Base-by-base conservation (phyloP, 345 rosid genomes). In the Adansonia digitata region DNA sequence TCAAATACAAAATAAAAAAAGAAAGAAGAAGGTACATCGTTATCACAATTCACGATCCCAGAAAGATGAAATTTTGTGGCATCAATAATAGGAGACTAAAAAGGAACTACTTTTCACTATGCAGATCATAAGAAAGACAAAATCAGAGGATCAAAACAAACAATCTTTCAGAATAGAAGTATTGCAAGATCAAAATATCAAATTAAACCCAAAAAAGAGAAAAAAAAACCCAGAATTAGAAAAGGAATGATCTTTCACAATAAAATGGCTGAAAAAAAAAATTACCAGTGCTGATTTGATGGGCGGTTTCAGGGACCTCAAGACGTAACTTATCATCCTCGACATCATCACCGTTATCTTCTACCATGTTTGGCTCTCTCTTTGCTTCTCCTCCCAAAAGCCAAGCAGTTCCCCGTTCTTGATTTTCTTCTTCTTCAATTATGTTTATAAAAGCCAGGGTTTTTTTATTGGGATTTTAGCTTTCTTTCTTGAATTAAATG, bases 231-330 rank as follows among this genome's bases (percentile, higher is more conserved):
- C 48, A 18, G 18, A 27, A 68, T 15, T 27, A 3, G 8, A 24
- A 5, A 46, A 26, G 65, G 53, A 56, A 75, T 40, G 29, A 17
- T 46, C 56, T 68, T 67, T 42, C 17, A 40, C 69, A 39, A 39
- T 0, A 20, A 20, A 20, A 26, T 26, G 29, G 27, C 13, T 20
- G 0, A 43, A 45, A 68, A 70, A 20, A 80, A 12, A 55, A 1
- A 0, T 20, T 72, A 91, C 97, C 97, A 75, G 78, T 87, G 82
- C 98, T 90, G 57, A 94, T 88, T 80, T 88, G 89, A 81, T 94
- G 98, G 27, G 94, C 96, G 75, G 94, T 94, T 45, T 88, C 92
- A 17, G 96, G 91, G 63, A 86, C 59, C 26, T 86, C 89, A 63
- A 86, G 60, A 37, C 59, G 70, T 4, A 71, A 77, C 69, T 73